phyloP scores from a whole-genome alignment of 257 asterid species.

The Solanum pinnatisectum region DNA sequence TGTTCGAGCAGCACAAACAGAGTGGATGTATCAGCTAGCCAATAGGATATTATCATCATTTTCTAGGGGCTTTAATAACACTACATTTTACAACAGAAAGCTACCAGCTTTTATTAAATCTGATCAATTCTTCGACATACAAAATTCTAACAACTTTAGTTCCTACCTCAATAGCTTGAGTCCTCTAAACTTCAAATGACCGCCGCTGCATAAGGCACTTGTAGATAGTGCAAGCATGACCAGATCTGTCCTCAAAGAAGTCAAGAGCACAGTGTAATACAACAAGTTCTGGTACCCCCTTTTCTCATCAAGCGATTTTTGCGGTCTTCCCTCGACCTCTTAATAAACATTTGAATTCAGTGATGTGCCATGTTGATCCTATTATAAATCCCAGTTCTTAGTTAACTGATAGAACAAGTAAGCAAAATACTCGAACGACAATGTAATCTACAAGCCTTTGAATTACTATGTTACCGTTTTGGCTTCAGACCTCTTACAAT shows the following conservation, averaged over 20 bases:
- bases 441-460: constrained; percentile 1
- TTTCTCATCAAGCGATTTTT: constrained; percentile 80
- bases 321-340: constrained; percentile 81
- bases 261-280: constrained; percentile 87
- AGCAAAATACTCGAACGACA: background rate
- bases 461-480: constrained; percentile 51
- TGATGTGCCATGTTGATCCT: constrained; percentile 76
- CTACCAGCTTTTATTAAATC: background rate
- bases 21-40: constrained; percentile 84
- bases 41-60: constrained; percentile 28
- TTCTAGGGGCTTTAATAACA: background rate
- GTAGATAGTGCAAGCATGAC: constrained; percentile 88
- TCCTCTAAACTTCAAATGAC: constrained; percentile 87
- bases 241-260: constrained; percentile 79
- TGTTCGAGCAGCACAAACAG: constrained; percentile 69
- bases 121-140: background rate
- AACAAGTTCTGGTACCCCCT: constrained; percentile 93
- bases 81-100: background rate
- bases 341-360: constrained; percentile 52
- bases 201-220: constrained; percentile 93
- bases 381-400: constrained; percentile 5
- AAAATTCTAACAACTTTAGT: background rate
- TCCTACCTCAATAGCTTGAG: constrained; percentile 91
- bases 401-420: background rate
- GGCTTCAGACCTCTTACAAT: constrained; percentile 68